Percentiles rank a stretch among this genome's conserved stretches.
Conservation (phyloP, 192 early-diverging fungal species). For the Entrophospora sp. region DNA sequence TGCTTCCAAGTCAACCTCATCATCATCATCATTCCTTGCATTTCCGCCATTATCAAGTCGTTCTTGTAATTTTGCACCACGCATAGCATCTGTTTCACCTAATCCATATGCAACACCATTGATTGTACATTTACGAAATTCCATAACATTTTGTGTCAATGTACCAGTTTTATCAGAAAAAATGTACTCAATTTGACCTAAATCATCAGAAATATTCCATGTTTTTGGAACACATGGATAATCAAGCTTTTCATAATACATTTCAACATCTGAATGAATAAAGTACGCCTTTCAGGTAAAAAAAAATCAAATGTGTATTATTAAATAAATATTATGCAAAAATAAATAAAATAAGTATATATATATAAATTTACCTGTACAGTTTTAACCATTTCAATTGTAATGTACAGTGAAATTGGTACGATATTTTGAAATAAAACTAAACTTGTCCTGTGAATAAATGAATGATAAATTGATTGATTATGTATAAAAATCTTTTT, state of each 20-base stretch:
- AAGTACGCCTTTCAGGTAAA: conserved; percentile 60
- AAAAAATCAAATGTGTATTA: not conserved
- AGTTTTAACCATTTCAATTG: conserved; percentile 85
- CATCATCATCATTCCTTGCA: conserved; percentile 28
- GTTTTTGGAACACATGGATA: conserved; percentile 69
- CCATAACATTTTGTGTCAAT: too few species aligned
- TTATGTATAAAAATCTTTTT: conserved; percentile 81
- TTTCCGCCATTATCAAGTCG: conserved; percentile 26
- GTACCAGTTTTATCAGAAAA: too few species aligned
- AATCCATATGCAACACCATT: too few species aligned
- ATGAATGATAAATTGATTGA: conserved; percentile 85
- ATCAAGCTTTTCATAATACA: too few species aligned
- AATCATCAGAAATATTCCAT: conserved; percentile 86
- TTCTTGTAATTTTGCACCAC: conserved; percentile 77
- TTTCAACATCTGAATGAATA: too few species aligned
- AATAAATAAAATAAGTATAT: too few species aligned
- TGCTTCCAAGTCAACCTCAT: conserved; percentile 35
- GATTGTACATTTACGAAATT: too few species aligned
- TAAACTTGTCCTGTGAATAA: conserved; percentile 90
- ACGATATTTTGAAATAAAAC: too few species aligned
- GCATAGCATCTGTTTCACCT: too few species aligned
- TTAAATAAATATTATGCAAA: not conserved
- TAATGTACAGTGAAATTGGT: too few species aligned
- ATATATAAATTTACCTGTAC: conserved; percentile 54
- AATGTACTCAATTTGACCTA: conserved; percentile 92